These are phyloP conservation scores for Cladorrhinum sp. DNA, from an alignment of 2,329 filamentous ascomycete species.

Conservation along the genomic window DNA sequence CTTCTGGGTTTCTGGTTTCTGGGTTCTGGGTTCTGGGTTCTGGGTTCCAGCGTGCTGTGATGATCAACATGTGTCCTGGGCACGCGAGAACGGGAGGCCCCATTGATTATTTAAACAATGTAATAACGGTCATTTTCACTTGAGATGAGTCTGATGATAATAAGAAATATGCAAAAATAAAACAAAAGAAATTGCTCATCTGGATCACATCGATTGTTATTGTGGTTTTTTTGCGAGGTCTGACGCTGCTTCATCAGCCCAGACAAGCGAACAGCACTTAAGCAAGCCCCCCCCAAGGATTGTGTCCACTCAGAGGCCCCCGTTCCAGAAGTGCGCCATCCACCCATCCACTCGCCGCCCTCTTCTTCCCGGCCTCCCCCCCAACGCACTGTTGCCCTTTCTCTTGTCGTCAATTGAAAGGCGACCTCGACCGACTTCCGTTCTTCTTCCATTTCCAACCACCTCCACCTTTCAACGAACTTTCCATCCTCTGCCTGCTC, in stretches of 20 bases:
- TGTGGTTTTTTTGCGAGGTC: conserved; percentile 2
- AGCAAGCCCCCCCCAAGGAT: conserved; percentile 23
- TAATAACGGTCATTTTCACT: not conserved
- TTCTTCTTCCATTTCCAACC: conserved; percentile 19
- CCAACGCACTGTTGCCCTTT: conserved; percentile 24
- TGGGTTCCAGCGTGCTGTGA: not conserved
- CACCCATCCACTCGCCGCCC: conserved; percentile 16
- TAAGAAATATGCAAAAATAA: not conserved
- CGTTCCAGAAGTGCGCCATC: conserved; percentile 20
- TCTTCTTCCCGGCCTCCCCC: conserved; percentile 25
- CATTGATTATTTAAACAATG: not conserved
- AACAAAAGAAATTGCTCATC: not conserved
- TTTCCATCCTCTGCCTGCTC: conserved; percentile 20
- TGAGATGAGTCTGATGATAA: not conserved
- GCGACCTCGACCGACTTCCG: conserved; percentile 20
- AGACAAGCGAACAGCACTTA: conserved; percentile 24
- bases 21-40: not conserved
- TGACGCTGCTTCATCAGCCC: conserved; percentile 22
- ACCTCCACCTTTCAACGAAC: conserved; percentile 23
- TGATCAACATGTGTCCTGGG: not conserved
- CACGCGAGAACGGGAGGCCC: not conserved
- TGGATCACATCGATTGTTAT: not conserved
- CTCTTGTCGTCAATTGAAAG: conserved; percentile 29
- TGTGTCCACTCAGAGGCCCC: conserved; percentile 26
- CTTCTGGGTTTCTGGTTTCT: not conserved